Evolutionary conservation across 345 rosid species (phyloP).

Genomic region (Rhodamnia argentea): DNA sequence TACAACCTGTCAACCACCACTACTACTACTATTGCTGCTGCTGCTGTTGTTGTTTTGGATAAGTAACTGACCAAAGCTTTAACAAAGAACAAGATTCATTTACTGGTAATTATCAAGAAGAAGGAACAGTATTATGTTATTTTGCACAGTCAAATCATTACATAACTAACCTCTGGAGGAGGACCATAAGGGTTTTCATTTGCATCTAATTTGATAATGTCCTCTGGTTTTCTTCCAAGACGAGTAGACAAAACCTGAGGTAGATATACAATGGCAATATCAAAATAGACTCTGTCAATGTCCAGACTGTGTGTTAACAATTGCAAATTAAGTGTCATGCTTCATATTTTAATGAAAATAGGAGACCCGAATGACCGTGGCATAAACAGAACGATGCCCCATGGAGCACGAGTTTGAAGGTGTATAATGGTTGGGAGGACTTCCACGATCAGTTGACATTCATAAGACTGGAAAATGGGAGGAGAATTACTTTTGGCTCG

Average conservation of each 20-base stretch:
- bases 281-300: not conserved
- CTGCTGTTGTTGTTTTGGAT: not conserved
- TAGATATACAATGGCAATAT: not conserved
- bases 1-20: not conserved
- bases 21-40: not conserved
- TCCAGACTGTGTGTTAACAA: not conserved
- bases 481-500: not conserved
- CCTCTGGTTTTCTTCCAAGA: conserved; percentile 91
- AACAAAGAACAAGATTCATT: not conserved
- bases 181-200: conserved; percentile 99
- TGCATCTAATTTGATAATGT: conserved; percentile 91
- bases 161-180: conserved; percentile 83
- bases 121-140: not conserved
- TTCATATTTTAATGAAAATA: not conserved
- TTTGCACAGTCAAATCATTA: not conserved
- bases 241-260: conserved; percentile 65
- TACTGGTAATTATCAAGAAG: not conserved
- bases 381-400: not conserved
- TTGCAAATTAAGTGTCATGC: not conserved
- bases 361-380: not conserved
- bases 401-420: not conserved
- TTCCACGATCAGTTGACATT: not conserved
- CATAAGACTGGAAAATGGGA: not conserved
- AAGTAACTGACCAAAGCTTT: not conserved
- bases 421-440: not conserved